Conservation (phyloP, 805 yeast species). For the Torulaspora gathmanii region DNA sequence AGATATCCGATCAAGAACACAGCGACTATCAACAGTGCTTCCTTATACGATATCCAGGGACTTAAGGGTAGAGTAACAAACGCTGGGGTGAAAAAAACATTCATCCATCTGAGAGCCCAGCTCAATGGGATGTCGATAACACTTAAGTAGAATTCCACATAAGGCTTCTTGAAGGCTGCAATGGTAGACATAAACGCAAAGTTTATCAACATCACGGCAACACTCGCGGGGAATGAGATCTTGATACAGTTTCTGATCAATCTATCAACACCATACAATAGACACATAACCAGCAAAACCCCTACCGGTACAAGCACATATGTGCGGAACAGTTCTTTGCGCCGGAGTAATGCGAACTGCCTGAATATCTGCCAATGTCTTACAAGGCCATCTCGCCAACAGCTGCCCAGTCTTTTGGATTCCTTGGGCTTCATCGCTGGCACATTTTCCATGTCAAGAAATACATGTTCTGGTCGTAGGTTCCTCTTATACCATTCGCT, state of each 20-base stretch:
- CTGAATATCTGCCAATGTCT: constrained; percentile 14
- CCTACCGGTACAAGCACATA: constrained; percentile 21
- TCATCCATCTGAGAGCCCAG: constrained; percentile 71
- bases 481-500: not conserved
- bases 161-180: constrained; percentile 16
- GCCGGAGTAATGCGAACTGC: constrained; percentile 13
- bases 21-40: constrained; percentile 68
- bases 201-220: constrained; percentile 25
- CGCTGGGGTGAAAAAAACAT: constrained; percentile 71
- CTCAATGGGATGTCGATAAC: constrained; percentile 54
- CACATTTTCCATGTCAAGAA: not conserved
- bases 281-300: constrained; percentile 16
- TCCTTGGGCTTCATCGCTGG: not conserved
- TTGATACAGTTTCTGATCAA: constrained; percentile 19
- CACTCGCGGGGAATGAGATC: constrained; percentile 23
- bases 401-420: not conserved
- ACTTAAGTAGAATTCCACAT: constrained; percentile 14
- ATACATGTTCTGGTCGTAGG: not conserved
- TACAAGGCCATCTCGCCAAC: not conserved
- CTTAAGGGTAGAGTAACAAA: constrained; percentile 68
- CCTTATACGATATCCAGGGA: constrained; percentile 58
- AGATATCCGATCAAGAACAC: constrained; percentile 66
- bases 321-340: constrained; percentile 14
- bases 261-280: constrained; percentile 23
- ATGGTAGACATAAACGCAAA: constrained; percentile 20